phyloP scores from a whole-genome alignment of 108 stramenopile genomes.

The Stephanodiscus minutulus region DNA sequence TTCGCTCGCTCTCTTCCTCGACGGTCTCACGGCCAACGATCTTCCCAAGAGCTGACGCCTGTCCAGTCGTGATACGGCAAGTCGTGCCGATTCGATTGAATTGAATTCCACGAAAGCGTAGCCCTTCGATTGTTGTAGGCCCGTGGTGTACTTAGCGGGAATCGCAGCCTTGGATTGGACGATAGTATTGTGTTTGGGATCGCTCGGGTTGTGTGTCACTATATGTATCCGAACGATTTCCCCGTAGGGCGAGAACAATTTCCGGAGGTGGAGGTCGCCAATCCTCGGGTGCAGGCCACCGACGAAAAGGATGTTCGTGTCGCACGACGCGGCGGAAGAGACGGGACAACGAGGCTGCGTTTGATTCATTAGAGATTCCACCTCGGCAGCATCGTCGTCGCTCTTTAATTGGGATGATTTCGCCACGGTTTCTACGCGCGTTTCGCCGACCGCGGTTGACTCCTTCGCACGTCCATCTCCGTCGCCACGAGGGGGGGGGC shows the following conservation, averaged over 20 bases:
- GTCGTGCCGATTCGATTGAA: constrained; percentile 33
- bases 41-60: constrained; percentile 34
- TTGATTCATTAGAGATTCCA: background rate
- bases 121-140: constrained; percentile 37
- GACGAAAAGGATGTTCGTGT: constrained; percentile 39
- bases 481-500: background rate
- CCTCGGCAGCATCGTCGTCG: background rate
- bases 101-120: constrained; percentile 46
- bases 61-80: constrained; percentile 40
- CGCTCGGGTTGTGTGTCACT: constrained; percentile 22
- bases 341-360: background rate
- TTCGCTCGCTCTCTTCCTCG: constrained; percentile 20
- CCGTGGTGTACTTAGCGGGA: constrained; percentile 19
- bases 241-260: constrained; percentile 48
- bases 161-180: constrained; percentile 22
- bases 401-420: background rate
- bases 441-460: background rate
- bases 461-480: too few species aligned
- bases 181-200: background rate
- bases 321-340: constrained; percentile 11
- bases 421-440: background rate
- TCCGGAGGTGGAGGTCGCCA: constrained; percentile 39
- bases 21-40: constrained; percentile 35
- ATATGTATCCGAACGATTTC: constrained; percentile 36
- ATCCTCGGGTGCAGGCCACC: constrained; percentile 42